A percentile compares a stretch with the other conserved stretches of the same genome.
phyloP scores from a whole-genome alignment of 2,329 filamentous ascomycete species.

The Pseudocercospora eumusae region DNA sequence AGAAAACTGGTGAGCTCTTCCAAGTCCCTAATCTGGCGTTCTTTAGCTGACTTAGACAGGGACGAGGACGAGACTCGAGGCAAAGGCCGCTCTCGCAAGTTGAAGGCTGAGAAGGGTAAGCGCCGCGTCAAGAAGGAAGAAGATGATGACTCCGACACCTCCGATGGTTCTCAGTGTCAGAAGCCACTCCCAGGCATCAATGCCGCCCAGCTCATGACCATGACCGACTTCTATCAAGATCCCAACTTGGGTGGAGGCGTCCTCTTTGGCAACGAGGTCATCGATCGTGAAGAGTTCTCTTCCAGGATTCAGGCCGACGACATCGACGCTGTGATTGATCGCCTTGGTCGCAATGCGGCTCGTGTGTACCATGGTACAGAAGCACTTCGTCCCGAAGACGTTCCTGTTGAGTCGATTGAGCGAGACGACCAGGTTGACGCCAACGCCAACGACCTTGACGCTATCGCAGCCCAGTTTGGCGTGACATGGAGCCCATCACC shows the following conservation, averaged over 20 bases:
- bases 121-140: slow-evolving; percentile 9
- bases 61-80: not conserved
- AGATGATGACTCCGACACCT: not conserved
- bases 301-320: not conserved
- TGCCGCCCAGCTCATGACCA: not conserved
- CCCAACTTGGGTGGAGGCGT: not conserved
- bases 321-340: not conserved
- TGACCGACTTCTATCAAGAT: not conserved
- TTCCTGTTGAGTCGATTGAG: slow-evolving; percentile 13
- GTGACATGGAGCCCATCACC: not conserved
- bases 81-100: not conserved
- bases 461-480: not conserved
- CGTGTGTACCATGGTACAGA: not conserved
- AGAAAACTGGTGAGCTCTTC: slow-evolving; percentile 27
- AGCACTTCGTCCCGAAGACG: not conserved
- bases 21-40: not conserved
- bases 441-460: not conserved
- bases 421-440: slow-evolving; percentile 9
- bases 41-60: not conserved
- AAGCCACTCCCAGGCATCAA: slow-evolving; percentile 8
- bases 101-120: slow-evolving; percentile 2
- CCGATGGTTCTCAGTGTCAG: not conserved
- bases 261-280: not conserved
- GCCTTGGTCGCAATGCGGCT: not conserved
- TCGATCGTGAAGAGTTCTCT: not conserved